phyloP scores from a whole-genome alignment of 768 basidiomycete species.

The Trametes cinnabarina region DNA sequence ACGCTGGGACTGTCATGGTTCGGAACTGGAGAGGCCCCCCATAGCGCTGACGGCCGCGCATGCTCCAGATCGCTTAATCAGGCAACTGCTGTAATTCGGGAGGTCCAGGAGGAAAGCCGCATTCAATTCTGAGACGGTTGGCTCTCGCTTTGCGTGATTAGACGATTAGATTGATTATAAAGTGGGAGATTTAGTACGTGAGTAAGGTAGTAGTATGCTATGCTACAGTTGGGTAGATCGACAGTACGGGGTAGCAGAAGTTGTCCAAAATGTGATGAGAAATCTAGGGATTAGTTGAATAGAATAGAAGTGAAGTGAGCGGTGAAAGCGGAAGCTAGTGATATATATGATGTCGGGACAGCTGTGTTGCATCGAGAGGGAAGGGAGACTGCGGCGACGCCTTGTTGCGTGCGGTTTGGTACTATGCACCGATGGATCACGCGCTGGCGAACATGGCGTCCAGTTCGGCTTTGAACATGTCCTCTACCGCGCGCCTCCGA shows the following conservation, averaged over 20 bases:
- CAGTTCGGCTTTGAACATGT: constrained; percentile 51
- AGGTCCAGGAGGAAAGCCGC: no score
- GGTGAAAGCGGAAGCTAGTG: neutral
- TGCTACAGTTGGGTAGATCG: neutral
- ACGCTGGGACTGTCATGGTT: no score
- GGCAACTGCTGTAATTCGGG: no score
- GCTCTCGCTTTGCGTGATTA: no score
- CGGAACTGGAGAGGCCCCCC: no score
- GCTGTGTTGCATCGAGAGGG: neutral
- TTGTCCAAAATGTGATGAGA: neutral
- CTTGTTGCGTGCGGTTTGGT: neutral
- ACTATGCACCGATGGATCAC: neutral
- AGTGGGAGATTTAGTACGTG: neutral
- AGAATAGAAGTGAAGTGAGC: neutral
- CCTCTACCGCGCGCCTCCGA: constrained; percentile 69
- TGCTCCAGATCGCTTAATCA: neutral
- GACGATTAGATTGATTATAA: neutral
- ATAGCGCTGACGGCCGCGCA: neutral
- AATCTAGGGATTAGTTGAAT: neutral
- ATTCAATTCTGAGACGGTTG: no score
- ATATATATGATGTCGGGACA: neutral
- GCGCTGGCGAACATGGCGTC: constrained; percentile 48
- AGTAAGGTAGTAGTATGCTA: neutral
- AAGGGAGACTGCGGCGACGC: neutral
- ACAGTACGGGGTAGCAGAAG: neutral